Percentiles rank a stretch among this genome's conserved stretches.
These are phyloP conservation scores for Fragaria ananassa DNA, from an alignment of 306 rosid species.

Conservation along the genomic window DNA sequence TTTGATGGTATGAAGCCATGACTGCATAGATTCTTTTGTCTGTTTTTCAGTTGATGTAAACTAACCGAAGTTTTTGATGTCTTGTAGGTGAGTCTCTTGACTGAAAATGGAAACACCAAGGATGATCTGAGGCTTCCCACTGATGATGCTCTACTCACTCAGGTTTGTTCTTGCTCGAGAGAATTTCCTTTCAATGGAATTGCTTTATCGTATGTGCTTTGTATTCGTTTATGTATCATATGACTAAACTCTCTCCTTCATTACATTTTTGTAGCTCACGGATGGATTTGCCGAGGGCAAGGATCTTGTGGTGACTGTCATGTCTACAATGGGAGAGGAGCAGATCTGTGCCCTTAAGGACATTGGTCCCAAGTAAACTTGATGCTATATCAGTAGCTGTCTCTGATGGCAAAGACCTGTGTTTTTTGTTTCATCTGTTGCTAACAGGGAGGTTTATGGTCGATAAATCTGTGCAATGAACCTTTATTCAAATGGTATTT, in stretches of 20 bases:
- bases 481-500: slow-evolving; percentile 23
- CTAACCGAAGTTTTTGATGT: slow-evolving; percentile 11
- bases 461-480: slow-evolving; percentile 42
- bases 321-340: slow-evolving; percentile 84
- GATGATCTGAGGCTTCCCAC: slow-evolving; percentile 81
- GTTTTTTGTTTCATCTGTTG: slow-evolving; percentile 19
- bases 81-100: slow-evolving; percentile 62
- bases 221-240: not conserved
- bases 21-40: too few relatives aligned
- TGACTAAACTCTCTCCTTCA: not conserved
- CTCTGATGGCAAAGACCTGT: slow-evolving; percentile 26
- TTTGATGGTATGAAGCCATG: too few relatives aligned
- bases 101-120: slow-evolving; percentile 72
- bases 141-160: slow-evolving; percentile 55
- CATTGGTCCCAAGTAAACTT: slow-evolving; percentile 60
- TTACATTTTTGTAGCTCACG: slow-evolving; percentile 44
- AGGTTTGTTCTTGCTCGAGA: slow-evolving; percentile 32
- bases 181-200: not conserved
- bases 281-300: slow-evolving; percentile 71
- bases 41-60: not conserved
- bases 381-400: slow-evolving; percentile 39
- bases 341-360: slow-evolving; percentile 69
- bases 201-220: not conserved
- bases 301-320: slow-evolving; percentile 69
- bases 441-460: slow-evolving; percentile 31